Conservation (phyloP, 257 asterid genomes). For the Solanum tarijense region DNA sequence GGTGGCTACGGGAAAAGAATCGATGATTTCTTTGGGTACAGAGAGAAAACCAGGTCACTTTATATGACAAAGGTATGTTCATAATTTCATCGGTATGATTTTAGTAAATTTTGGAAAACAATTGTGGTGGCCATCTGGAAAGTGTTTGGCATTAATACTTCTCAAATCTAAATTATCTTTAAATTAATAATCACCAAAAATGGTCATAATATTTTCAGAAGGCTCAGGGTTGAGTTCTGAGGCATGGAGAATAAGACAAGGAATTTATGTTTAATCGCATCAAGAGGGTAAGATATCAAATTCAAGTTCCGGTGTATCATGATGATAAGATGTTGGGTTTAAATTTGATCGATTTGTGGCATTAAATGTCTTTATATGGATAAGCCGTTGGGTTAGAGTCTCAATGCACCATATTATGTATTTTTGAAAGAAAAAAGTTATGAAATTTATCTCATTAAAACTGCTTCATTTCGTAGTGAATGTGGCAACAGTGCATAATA, state of each 20-base stretch:
- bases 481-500: background rate
- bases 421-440: too few relatives aligned
- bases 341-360: background rate
- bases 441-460: background rate
- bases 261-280: background rate
- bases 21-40: background rate
- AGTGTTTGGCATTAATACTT: background rate
- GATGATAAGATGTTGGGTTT: background rate
- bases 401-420: background rate
- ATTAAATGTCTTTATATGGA: background rate
- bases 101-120: background rate
- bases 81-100: background rate
- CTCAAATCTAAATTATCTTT: background rate
- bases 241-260: background rate
- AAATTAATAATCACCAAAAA: background rate
- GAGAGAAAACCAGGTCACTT: background rate
- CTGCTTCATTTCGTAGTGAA: background rate
- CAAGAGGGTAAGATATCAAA: background rate
- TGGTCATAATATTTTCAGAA: background rate
- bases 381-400: too few relatives aligned
- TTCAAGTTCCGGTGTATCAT: too few relatives aligned
- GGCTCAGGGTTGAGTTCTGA: background rate
- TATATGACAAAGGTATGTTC: background rate
- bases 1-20: too few relatives aligned
- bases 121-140: background rate